Evolutionary conservation across 192 early-diverging fungal species (phyloP).

Genomic region (Gigaspora rosea): DNA sequence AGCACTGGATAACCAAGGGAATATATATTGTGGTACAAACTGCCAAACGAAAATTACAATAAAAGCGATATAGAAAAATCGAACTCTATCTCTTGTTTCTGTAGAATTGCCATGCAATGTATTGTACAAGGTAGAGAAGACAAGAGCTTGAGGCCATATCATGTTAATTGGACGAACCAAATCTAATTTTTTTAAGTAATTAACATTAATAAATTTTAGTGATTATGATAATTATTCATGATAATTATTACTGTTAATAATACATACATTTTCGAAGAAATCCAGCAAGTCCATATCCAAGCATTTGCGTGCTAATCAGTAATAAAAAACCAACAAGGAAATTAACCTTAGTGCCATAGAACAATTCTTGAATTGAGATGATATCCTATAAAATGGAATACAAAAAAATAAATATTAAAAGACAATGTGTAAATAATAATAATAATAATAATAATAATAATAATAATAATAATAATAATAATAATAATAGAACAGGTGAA

Average conservation of each 20-base stretch:
- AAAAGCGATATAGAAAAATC: conserved; percentile 51
- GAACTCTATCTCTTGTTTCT: neutral
- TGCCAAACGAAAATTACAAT: conserved; percentile 51
- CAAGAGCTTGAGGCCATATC: conserved; percentile 77
- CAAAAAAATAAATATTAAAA: too few relatives aligned
- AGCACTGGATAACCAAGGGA: conserved; percentile 39
- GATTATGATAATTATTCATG: neutral
- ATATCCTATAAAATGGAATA: conserved; percentile 40
- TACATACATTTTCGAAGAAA: conserved; percentile 46
- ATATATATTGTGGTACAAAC: conserved; percentile 46
- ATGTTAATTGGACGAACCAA: conserved; percentile 14
- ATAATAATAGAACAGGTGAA: too few relatives aligned
- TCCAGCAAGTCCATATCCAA: conserved; percentile 71
- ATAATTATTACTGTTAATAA: too few relatives aligned
- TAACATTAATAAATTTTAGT: too few relatives aligned
- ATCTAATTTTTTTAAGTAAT: neutral
- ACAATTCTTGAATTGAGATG: conserved; percentile 55
- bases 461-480: too few relatives aligned
- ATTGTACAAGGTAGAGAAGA: conserved; percentile 51
- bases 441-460: too few relatives aligned
- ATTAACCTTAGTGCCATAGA: conserved; percentile 55
- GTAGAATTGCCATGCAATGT: conserved; percentile 38
- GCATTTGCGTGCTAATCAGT: conserved; percentile 58
- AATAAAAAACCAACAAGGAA: conserved; percentile 56
- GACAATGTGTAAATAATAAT: too few relatives aligned